A percentile compares a stretch with the other conserved stretches of the same genome.
These are phyloP conservation scores for Pyrrhoderma noxium DNA, from an alignment of 1,284 basidiomycete genomes.

Conservation along the genomic window DNA sequence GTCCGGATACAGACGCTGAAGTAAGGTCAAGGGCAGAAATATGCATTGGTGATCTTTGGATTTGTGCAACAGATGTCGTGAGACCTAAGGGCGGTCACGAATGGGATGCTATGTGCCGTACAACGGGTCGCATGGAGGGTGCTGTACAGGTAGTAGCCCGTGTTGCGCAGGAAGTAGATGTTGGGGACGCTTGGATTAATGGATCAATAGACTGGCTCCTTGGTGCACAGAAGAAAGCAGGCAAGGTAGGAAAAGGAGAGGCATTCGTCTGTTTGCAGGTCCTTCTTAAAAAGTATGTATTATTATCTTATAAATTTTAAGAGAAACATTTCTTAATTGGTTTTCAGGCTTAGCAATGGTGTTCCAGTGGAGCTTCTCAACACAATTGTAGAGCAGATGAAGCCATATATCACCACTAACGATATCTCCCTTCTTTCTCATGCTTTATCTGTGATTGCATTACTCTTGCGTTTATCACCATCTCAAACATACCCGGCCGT, in stretches of 20 bases:
- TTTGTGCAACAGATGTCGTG: slow-evolving; percentile 73
- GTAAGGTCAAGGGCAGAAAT: slow-evolving; percentile 81
- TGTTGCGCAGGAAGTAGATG: slow-evolving; percentile 60
- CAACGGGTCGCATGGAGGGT: slow-evolving; percentile 65
- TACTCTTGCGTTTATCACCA: slow-evolving; percentile 67
- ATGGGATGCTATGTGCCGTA: slow-evolving; percentile 77
- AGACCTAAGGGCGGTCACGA: slow-evolving; percentile 56
- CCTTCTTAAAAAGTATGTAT: slow-evolving; percentile 54
- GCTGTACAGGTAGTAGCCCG: slow-evolving; percentile 67
- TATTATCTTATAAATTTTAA: slow-evolving; percentile 3
- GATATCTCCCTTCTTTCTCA: slow-evolving; percentile 78
- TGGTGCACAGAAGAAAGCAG: slow-evolving; percentile 72
- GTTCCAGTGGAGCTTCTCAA: slow-evolving; percentile 57
- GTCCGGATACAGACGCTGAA: slow-evolving; percentile 85
- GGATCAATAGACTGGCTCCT: slow-evolving; percentile 75
- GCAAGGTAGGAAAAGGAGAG: slow-evolving; percentile 72
- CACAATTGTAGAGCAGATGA: slow-evolving; percentile 65
- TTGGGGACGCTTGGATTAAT: slow-evolving; percentile 74
- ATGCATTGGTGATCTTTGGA: slow-evolving; percentile 79
- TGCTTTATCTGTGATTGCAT: slow-evolving; percentile 61
- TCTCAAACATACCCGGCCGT: slow-evolving; percentile 60
- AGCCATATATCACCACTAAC: slow-evolving; percentile 59
- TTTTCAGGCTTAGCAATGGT: slow-evolving; percentile 51
- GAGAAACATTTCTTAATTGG: slow-evolving; percentile 16
- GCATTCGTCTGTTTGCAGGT: slow-evolving; percentile 76